phyloP scores from a whole-genome alignment of 2,329 filamentous ascomycete species.

The Aspergillus sp. region DNA sequence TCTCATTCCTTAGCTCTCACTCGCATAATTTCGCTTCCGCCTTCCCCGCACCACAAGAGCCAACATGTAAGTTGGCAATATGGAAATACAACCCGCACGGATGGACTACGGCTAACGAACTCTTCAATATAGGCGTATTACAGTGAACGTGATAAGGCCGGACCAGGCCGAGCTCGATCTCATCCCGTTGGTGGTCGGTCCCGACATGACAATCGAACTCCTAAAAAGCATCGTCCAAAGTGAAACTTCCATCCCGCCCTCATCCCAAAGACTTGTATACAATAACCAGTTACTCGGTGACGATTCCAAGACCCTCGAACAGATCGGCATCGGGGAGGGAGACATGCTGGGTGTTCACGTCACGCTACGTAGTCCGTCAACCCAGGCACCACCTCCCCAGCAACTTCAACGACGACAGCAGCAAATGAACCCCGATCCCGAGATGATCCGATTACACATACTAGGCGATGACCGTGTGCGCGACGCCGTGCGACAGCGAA shows the following conservation, averaged over 20 bases:
- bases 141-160: slow-evolving; percentile 77
- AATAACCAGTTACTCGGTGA: slow-evolving; percentile 80
- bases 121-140: slow-evolving; percentile 69
- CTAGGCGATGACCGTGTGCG: slow-evolving; percentile 74
- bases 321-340: slow-evolving; percentile 78
- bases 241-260: slow-evolving; percentile 72
- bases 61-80: slow-evolving; percentile 22
- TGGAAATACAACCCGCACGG: not conserved
- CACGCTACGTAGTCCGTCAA: slow-evolving; percentile 30
- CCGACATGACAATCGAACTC: slow-evolving; percentile 78
- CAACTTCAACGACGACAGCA: slow-evolving; percentile 29
- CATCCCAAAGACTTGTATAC: slow-evolving; percentile 81
- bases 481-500: slow-evolving; percentile 67
- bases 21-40: not conserved
- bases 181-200: slow-evolving; percentile 76
- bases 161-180: slow-evolving; percentile 71
- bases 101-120: not conserved
- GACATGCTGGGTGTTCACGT: slow-evolving; percentile 92
- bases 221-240: slow-evolving; percentile 86
- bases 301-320: slow-evolving; percentile 76
- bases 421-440: slow-evolving; percentile 59
- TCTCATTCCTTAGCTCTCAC: not conserved
- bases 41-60: slow-evolving; percentile 18
- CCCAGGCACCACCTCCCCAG: slow-evolving; percentile 30
- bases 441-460: slow-evolving; percentile 78